A percentile compares a stretch with the other conserved stretches of the same genome.
Conservation (phyloP, 768 basidiomycete genomes). For the Pholiota molesta region DNA sequence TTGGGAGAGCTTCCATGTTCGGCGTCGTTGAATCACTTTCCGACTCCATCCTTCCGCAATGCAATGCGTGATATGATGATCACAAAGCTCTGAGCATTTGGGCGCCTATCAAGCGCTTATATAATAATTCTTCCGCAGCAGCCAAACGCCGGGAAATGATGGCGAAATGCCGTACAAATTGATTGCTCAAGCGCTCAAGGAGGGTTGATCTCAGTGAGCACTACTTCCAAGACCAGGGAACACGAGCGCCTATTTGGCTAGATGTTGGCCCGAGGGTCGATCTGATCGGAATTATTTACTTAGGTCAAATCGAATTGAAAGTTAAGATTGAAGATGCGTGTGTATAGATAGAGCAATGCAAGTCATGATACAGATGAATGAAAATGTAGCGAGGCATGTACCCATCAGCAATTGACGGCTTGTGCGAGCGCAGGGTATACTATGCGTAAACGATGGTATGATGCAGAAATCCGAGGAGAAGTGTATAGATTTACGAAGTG, state of each 20-base stretch:
- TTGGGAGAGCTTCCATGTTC: no score
- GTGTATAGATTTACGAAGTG: background rate
- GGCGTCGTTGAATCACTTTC: background rate
- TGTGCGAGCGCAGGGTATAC: background rate
- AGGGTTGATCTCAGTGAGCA: no score
- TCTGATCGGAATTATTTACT: no score
- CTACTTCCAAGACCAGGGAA: no score
- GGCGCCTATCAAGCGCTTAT: background rate
- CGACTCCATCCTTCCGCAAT: background rate
- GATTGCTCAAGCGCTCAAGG: no score
- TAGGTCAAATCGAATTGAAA: no score
- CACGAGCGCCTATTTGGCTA: no score
- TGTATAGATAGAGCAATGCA: background rate
- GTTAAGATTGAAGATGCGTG: background rate
- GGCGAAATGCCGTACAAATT: no score
- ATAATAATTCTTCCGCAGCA: background rate
- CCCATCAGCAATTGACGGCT: background rate
- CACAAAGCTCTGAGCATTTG: background rate
- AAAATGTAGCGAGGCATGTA: constrained; percentile 1
- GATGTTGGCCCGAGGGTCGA: no score
- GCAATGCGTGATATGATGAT: background rate
- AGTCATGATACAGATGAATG: background rate
- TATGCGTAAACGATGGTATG: background rate
- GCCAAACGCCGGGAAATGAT: no score
- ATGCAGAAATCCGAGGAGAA: background rate